phyloP scores from a whole-genome alignment of 176 grass and related monocot genomes.

The Lolium multiflorum region DNA sequence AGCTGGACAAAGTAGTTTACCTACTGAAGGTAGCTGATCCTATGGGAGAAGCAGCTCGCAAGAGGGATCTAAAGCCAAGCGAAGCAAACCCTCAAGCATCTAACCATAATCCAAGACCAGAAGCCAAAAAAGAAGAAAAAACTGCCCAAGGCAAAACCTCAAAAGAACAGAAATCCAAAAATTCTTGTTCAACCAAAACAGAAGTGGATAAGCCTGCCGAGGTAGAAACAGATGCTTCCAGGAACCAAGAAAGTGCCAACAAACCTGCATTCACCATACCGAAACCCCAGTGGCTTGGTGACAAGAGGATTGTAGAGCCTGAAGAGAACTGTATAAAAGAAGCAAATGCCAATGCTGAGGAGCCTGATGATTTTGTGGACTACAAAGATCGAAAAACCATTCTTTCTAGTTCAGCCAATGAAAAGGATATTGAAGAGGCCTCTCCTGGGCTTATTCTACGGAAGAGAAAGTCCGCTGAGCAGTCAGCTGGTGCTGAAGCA shows the following conservation, averaged over 20 bases:
- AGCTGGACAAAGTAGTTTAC: constrained; percentile 83
- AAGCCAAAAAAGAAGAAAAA: constrained; percentile 50
- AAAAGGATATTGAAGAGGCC: constrained; percentile 71
- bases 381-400: constrained; percentile 86
- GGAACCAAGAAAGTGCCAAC: constrained; percentile 50
- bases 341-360: constrained; percentile 55
- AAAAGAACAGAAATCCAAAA: constrained; percentile 38
- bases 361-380: constrained; percentile 82
- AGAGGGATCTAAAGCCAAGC: constrained; percentile 67
- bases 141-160: constrained; percentile 22
- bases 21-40: constrained; percentile 96
- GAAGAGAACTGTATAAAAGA: constrained; percentile 66
- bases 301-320: constrained; percentile 55
- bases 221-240: constrained; percentile 30
- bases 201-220: constrained; percentile 30
- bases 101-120: constrained; percentile 40
- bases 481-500: constrained; percentile 30
- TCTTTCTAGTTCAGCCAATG: constrained; percentile 53
- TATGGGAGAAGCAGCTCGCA: constrained; percentile 80
- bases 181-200: constrained; percentile 43
- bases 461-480: constrained; percentile 63
- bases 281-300: constrained; percentile 97
- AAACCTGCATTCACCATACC: constrained; percentile 56
- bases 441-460: constrained; percentile 90
- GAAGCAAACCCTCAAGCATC: constrained; percentile 36